These are phyloP conservation scores for Neurospora sp. DNA, from an alignment of 2,329 filamentous ascomycete genomes.

Conservation along the genomic window DNA sequence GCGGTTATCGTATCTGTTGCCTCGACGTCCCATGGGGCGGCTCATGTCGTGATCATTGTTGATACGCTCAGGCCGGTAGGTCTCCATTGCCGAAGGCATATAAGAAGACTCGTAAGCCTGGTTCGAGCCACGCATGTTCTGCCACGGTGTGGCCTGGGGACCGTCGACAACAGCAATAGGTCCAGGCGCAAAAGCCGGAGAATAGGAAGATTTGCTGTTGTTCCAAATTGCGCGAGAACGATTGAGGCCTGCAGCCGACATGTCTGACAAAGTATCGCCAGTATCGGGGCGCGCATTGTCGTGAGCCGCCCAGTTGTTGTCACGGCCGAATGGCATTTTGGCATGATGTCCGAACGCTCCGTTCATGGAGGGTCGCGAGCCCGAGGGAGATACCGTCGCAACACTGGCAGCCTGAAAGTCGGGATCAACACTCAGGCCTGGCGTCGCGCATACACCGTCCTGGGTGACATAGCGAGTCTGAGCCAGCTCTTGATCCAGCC, in stretches of 20 bases:
- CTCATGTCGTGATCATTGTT: constrained; percentile 39
- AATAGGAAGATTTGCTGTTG: constrained; percentile 35
- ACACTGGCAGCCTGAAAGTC: constrained; percentile 20
- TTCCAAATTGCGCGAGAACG: constrained; percentile 48
- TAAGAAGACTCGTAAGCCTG: constrained; percentile 30
- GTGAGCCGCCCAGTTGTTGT: constrained; percentile 40
- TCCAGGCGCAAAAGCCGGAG: constrained; percentile 15
- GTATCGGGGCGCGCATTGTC: constrained; percentile 49
- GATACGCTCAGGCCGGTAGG: constrained; percentile 35
- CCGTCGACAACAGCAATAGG: constrained; percentile 24
- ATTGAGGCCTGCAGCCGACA: constrained; percentile 39
- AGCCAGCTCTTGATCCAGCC: constrained; percentile 61
- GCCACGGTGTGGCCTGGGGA: constrained; percentile 35
- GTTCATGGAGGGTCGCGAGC: constrained; percentile 9
- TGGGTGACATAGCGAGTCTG: constrained; percentile 51
- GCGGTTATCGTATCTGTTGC: constrained; percentile 35
- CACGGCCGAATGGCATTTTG: constrained; percentile 30
- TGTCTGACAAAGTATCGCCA: constrained; percentile 35
- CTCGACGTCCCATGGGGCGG: constrained; percentile 34
- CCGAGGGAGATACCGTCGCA: constrained; percentile 9
- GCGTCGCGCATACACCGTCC: constrained; percentile 45
- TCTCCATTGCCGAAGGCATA: constrained; percentile 28
- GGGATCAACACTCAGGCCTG: constrained; percentile 30
- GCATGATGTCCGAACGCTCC: constrained; percentile 19
- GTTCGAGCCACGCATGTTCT: constrained; percentile 29